Evolutionary conservation across 2,329 filamentous ascomycete genomes (phyloP), one percentile per base, ranked within the genome.

Genomic region (Ophiostoma ips): DNA sequence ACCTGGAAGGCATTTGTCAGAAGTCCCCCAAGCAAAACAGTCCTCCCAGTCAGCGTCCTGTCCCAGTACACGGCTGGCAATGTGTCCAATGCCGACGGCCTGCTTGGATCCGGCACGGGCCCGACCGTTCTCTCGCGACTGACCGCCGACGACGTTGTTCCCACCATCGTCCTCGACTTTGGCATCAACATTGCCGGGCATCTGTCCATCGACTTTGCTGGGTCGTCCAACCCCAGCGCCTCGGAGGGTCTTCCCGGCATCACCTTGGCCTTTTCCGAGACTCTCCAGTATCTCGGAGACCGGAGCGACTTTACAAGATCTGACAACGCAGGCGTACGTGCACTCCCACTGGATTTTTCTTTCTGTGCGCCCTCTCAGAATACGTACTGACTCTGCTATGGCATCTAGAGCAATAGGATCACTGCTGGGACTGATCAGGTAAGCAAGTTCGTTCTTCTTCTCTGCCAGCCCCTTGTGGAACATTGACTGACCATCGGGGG

Each of bases 241-340:
- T 28, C 24, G 4, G 24, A 43, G 7, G 63, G 56, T 46, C 52
- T 37, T 48, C 70, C 64, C 0, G 71, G 71, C 0, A 57, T 74
- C n/a, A 61, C 63, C 34, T 56, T 75, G 21, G 67, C 67, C 11
- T 74, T 74, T 54, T 74, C 71, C 1, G 71, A 75, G 57, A 69
- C 68, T 0, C 55, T 71, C 33, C 60, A 71, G 53, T 71, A 64
- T 48, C 62, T 75, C 15, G 62, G 61, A 0, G 55, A 69, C 49
- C 59, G 65, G 13, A 71, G 70, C 51, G 71, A 74, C 55, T 75
- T 72, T 49, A 69, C 70, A 1, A 60, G 71, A 36, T 74, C 71
- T 9, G 62, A 72, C 49, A 72, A 70, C 51, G 67, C 63, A 13
- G 34, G 55, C 49, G 57, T 61, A 52, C 56, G 60, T 57, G n/a